These are phyloP conservation scores for Penicillium cosmopolitanum DNA, from an alignment of 495 filamentous ascomycete species.

Conservation along the genomic window DNA sequence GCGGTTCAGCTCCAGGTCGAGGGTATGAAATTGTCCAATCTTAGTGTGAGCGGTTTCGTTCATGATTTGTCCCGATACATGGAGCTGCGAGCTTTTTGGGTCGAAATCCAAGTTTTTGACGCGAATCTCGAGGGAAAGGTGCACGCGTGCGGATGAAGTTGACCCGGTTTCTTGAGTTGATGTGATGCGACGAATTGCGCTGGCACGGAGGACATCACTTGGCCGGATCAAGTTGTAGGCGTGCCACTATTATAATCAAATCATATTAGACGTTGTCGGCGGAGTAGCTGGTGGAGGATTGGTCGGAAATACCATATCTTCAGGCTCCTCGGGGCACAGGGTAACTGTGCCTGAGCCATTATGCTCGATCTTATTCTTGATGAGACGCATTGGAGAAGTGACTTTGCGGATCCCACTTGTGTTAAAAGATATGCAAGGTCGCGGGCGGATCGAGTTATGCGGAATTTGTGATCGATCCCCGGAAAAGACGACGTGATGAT, in stretches of 20 bases:
- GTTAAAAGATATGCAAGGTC: not conserved
- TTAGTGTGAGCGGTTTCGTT: slow-evolving; percentile 84
- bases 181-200: slow-evolving; percentile 79
- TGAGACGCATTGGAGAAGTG: slow-evolving; percentile 60
- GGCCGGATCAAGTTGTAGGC: slow-evolving; percentile 91
- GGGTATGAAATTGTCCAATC: slow-evolving; percentile 84
- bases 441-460: not conserved
- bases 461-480: not conserved
- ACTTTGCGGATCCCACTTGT: not conserved
- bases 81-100: slow-evolving; percentile 77
- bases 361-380: slow-evolving; percentile 73
- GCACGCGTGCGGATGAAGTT: slow-evolving; percentile 72
- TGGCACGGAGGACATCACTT: slow-evolving; percentile 77
- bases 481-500: not conserved
- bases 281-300: not conserved
- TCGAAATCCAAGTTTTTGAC: slow-evolving; percentile 91
- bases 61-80: slow-evolving; percentile 80
- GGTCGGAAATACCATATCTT: slow-evolving; percentile 78
- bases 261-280: not conserved
- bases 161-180: slow-evolving; percentile 71
- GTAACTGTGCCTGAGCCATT: slow-evolving; percentile 79
- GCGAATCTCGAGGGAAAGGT: slow-evolving; percentile 75
- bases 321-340: slow-evolving; percentile 85
- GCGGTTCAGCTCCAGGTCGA: slow-evolving; percentile 85
- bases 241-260: slow-evolving; percentile 71